A percentile compares a stretch with the other conserved stretches of the same genome.
These are phyloP conservation scores for Blastobotrys serpentis DNA, from an alignment of 1,139 yeast species.

Conservation along the genomic window DNA sequence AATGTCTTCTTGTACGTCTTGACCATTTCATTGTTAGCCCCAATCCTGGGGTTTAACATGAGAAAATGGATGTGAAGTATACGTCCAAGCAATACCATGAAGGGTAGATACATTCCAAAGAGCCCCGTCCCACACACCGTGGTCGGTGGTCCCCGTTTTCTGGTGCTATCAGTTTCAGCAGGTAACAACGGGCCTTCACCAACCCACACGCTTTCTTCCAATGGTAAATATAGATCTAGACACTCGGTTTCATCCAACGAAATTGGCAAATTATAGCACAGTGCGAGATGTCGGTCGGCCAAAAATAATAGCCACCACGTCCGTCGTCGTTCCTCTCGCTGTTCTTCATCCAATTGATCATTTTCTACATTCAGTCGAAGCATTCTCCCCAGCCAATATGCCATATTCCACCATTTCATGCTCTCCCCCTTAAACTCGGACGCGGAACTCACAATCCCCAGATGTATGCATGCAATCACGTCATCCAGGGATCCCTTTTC, in stretches of 20 bases:
- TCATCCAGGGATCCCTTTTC: constrained; percentile 36
- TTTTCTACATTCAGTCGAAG: constrained; percentile 35
- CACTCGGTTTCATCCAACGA: constrained; percentile 37
- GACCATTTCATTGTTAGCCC: constrained; percentile 8
- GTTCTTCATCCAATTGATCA: constrained; percentile 32
- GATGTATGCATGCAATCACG: constrained; percentile 38
- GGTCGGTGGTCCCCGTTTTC: constrained; percentile 20
- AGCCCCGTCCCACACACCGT: constrained; percentile 19
- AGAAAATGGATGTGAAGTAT: constrained; percentile 25
- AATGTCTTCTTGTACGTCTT: constrained; percentile 2
- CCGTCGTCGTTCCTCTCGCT: constrained; percentile 41
- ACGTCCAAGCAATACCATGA: constrained; percentile 26
- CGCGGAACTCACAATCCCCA: constrained; percentile 41
- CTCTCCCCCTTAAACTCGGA: constrained; percentile 40
- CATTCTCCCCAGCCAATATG: constrained; percentile 35
- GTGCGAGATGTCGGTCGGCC: constrained; percentile 39
- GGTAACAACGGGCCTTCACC: constrained; percentile 26
- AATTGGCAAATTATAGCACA: constrained; percentile 39
- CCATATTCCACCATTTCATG: constrained; percentile 40
- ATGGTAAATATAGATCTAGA: constrained; percentile 35
- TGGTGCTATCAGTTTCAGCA: constrained; percentile 25
- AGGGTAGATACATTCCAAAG: constrained; percentile 27
- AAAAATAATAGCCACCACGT: constrained; percentile 43
- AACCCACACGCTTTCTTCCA: constrained; percentile 37
- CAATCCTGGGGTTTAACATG: constrained; percentile 2